Percentiles rank a stretch among this genome's conserved stretches.
phyloP scores from a whole-genome alignment of 768 basidiomycete genomes.

The Tylopilus vinaceipallidus region DNA sequence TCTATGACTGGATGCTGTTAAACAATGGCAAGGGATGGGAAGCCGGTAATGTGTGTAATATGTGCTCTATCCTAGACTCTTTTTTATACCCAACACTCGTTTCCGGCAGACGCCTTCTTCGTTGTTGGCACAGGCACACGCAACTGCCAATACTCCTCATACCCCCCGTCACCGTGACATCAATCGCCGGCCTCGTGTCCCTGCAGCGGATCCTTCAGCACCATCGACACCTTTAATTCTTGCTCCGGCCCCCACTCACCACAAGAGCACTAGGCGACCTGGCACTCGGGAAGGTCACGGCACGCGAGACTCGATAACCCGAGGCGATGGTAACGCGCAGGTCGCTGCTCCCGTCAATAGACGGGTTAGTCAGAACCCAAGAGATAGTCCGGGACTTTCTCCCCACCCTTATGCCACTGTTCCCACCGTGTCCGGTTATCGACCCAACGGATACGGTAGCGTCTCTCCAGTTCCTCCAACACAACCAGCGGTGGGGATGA shows the following conservation, averaged over 20 bases:
- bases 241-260: conserved; percentile 63
- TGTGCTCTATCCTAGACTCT: not conserved
- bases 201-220: conserved; percentile 52
- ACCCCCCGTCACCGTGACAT: conserved; percentile 54
- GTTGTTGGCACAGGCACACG: conserved; percentile 49
- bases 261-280: conserved; percentile 55
- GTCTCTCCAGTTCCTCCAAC: conserved; percentile 46
- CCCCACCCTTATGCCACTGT: conserved; percentile 75
- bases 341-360: conserved; percentile 65
- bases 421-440: conserved; percentile 56
- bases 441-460: conserved; percentile 53
- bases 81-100: conserved; percentile 3
- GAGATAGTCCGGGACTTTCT: conserved; percentile 46
- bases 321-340: conserved; percentile 56
- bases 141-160: conserved; percentile 54
- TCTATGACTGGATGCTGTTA: conserved; percentile 96
- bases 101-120: conserved; percentile 41
- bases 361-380: conserved; percentile 64
- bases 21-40: conserved; percentile 97
- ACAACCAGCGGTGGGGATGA: conserved; percentile 36
- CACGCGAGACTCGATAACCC: conserved; percentile 45
- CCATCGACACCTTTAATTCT: conserved; percentile 60
- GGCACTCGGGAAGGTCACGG: conserved; percentile 46
- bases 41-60: conserved; percentile 66
- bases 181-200: conserved; percentile 47